phyloP scores from a whole-genome alignment of 176 grass and related monocot genomes.

The Eleusine coracana region DNA sequence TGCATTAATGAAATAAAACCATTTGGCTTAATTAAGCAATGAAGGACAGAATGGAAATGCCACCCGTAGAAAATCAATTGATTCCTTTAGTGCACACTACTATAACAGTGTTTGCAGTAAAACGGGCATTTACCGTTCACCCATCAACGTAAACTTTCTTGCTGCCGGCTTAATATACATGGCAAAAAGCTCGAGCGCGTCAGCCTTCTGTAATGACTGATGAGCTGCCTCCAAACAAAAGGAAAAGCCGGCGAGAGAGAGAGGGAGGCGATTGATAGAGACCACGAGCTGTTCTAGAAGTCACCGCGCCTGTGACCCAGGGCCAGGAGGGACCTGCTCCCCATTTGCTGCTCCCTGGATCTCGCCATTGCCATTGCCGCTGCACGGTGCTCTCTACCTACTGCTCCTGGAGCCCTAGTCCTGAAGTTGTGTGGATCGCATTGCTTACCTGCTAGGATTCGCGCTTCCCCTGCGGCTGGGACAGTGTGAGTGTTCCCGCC shows the following conservation, averaged over 20 bases:
- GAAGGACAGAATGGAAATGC: background rate
- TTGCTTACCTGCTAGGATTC: constrained; percentile 7
- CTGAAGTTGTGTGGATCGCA: constrained; percentile 27
- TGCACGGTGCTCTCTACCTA: constrained; percentile 38
- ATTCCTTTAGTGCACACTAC: background rate
- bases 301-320: constrained; percentile 48
- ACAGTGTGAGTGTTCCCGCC: constrained; percentile 39
- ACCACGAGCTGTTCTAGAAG: constrained; percentile 65
- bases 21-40: background rate
- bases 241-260: background rate
- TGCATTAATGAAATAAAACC: background rate
- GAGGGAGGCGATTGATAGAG: constrained; percentile 53
- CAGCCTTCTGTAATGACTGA: constrained; percentile 15
- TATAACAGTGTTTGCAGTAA: background rate
- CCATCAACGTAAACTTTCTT: background rate
- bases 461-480: constrained; percentile 1
- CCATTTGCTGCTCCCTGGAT: constrained; percentile 46
- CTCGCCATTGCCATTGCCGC: constrained; percentile 51
- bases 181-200: constrained; percentile 46
- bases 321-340: constrained; percentile 28
- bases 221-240: constrained; percentile 43
- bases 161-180: constrained; percentile 18
- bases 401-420: constrained; percentile 29
- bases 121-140: background rate
- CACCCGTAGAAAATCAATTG: background rate